These are phyloP conservation scores for Claviceps africana DNA, from an alignment of 2,329 filamentous ascomycete species.

Conservation along the genomic window DNA sequence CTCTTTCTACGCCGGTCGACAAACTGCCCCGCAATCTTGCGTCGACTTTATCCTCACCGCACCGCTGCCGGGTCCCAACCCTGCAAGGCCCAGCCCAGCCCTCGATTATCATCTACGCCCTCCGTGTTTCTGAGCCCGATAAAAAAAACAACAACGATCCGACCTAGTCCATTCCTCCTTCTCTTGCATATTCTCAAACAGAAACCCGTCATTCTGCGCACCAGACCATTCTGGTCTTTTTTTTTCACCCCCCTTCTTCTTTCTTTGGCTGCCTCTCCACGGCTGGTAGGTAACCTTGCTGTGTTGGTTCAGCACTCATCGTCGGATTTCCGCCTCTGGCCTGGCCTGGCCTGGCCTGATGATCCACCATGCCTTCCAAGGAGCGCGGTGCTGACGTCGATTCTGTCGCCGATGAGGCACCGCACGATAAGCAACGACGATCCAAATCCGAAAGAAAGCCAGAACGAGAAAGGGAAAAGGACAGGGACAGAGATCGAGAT, in stretches of 20 bases:
- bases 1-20: background rate
- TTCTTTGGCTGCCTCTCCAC: background rate
- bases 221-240: background rate
- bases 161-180: background rate
- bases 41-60: background rate
- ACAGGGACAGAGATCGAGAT: slow-evolving; percentile 12
- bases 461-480: slow-evolving; percentile 12
- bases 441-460: slow-evolving; percentile 25
- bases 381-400: slow-evolving; percentile 27
- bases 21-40: background rate
- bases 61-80: background rate
- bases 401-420: slow-evolving; percentile 20
- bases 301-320: background rate
- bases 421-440: slow-evolving; percentile 26
- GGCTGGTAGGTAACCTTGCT: background rate
- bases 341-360: slow-evolving; percentile 10
- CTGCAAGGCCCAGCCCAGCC: background rate
- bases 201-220: background rate
- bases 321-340: background rate
- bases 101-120: slow-evolving; percentile 1
- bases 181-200: background rate
- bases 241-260: background rate
- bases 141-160: background rate
- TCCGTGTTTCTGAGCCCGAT: slow-evolving; percentile 1
- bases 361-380: slow-evolving; percentile 26